These are phyloP conservation scores for Phellinidium pouzarii DNA, from an alignment of 1,284 basidiomycete genomes.

Conservation along the genomic window DNA sequence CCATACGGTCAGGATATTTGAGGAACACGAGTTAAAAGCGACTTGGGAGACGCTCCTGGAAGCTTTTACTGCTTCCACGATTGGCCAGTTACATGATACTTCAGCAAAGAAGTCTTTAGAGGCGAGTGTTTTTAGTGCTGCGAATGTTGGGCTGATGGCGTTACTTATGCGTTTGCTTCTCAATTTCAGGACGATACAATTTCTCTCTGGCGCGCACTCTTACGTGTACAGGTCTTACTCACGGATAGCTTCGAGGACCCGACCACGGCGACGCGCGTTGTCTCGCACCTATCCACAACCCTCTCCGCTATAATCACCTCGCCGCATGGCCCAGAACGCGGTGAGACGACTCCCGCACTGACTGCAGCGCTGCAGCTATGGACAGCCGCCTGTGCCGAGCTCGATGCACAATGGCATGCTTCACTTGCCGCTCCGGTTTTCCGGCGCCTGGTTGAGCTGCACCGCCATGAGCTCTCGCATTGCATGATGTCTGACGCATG, in stretches of 20 bases:
- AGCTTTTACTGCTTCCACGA: background rate
- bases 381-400: background rate
- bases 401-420: background rate
- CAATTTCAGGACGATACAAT: constrained; percentile 2
- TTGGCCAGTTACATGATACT: constrained; percentile 1
- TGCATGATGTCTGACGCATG: constrained; percentile 5
- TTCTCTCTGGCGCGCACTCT: constrained; percentile 5
- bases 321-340: background rate
- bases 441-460: constrained; percentile 5
- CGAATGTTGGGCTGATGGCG: background rate
- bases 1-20: background rate
- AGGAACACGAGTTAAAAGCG: constrained; percentile 1
- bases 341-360: constrained; percentile 2
- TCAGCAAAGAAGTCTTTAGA: background rate
- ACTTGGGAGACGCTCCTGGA: constrained; percentile 9
- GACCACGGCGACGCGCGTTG: background rate
- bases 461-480: background rate
- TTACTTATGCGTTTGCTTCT: background rate
- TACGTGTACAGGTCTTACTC: constrained; percentile 4
- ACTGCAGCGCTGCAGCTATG: constrained; percentile 8
- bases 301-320: background rate
- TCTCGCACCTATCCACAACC: constrained; percentile 2
- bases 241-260: background rate
- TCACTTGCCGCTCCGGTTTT: constrained; percentile 3
- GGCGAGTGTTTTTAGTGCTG: background rate